Conservation (phyloP, 371 early-diverging fungal species). For the Coemansia sp. region DNA sequence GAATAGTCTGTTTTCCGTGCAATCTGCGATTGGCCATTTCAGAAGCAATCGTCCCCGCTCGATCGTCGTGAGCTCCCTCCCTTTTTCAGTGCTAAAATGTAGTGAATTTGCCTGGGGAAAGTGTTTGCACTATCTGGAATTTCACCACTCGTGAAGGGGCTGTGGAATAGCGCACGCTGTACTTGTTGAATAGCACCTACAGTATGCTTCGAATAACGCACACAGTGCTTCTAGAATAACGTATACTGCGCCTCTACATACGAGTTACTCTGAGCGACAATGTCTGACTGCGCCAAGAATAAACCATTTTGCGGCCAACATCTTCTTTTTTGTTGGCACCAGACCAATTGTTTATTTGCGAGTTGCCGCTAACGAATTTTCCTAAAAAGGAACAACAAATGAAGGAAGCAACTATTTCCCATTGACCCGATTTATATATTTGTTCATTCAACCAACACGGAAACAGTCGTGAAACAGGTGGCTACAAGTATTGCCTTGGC, state of each 20-base stretch:
- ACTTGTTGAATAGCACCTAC: too few species aligned
- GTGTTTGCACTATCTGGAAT: too few species aligned
- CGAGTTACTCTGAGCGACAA: neutral
- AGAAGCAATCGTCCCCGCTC: neutral
- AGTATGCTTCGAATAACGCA: too few species aligned
- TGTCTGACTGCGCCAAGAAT: neutral
- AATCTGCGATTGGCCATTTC: too few species aligned
- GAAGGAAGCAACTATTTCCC: neutral
- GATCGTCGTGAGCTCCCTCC: neutral
- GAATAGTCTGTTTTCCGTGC: neutral
- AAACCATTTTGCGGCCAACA: neutral
- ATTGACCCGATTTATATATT: neutral
- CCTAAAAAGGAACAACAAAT: conserved; percentile 5
- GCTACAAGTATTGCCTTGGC: neutral
- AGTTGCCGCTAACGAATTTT: conserved; percentile 1
- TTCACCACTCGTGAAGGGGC: too few species aligned
- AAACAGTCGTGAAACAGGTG: neutral
- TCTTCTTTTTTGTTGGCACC: neutral
- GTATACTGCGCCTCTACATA: too few species aligned
- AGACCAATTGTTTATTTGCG: neutral
- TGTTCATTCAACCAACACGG: neutral
- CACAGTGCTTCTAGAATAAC: too few species aligned
- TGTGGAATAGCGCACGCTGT: too few species aligned
- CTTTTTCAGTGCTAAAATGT: neutral
- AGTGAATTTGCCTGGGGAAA: neutral